A percentile compares a stretch with the other conserved stretches of the same genome.
Evolutionary conservation across 2,329 filamentous ascomycete genomes (phyloP).

Genomic region (Trichoderma pleuroti): DNA sequence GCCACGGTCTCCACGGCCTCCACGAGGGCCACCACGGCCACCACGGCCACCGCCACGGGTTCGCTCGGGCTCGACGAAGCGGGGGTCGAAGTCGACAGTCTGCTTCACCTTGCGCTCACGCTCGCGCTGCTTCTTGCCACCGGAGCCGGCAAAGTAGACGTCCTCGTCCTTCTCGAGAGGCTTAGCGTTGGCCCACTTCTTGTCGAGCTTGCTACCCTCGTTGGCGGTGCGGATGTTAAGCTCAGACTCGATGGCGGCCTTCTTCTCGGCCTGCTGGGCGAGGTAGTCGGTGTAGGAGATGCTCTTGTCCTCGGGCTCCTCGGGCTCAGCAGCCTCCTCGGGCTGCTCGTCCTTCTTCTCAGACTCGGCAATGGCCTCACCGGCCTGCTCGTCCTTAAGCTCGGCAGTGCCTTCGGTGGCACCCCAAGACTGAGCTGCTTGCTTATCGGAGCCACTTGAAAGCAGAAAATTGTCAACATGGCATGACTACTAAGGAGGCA

Average conservation of each 20-base stretch:
- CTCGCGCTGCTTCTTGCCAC: conserved; percentile 78
- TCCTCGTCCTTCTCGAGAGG: conserved; percentile 61
- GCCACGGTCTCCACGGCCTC: conserved; percentile 49
- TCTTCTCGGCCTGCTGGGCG: conserved; percentile 68
- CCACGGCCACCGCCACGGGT: conserved; percentile 51
- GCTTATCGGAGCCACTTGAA: conserved; percentile 74
- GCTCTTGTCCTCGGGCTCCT: conserved; percentile 72
- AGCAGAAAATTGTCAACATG: conserved; percentile 25
- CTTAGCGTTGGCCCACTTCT: conserved; percentile 91
- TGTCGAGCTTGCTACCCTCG: conserved; percentile 81
- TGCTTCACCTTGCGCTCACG: conserved; percentile 92
- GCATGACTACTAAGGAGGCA: background rate
- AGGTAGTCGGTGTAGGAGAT: conserved; percentile 90
- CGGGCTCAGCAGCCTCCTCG: conserved; percentile 45
- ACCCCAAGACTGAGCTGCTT: conserved; percentile 87
- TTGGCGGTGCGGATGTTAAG: conserved; percentile 83
- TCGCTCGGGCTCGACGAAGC: conserved; percentile 69
- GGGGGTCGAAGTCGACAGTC: conserved; percentile 81
- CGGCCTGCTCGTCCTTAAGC: conserved; percentile 87
- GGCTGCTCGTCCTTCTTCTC: conserved; percentile 70
- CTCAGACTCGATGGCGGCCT: conserved; percentile 60
- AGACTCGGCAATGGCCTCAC: conserved; percentile 79
- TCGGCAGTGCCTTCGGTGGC: conserved; percentile 76
- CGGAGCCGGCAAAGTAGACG: conserved; percentile 71
- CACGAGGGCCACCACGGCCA: conserved; percentile 52